Evolutionary conservation across 139 green algal species (phyloP).

Genomic region (Desmodesmus armatus): DNA sequence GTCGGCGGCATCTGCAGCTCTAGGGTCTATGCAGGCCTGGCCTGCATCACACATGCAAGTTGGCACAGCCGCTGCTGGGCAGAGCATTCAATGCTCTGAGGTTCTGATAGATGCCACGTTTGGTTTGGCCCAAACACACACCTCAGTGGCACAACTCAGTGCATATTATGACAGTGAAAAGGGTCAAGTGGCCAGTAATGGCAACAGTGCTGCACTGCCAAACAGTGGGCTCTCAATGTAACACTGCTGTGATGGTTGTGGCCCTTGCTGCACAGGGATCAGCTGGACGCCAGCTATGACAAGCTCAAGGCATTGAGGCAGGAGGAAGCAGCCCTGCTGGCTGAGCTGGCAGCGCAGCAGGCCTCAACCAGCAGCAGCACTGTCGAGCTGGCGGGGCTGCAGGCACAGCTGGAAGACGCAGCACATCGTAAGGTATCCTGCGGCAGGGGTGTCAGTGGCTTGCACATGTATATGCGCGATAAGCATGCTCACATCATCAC

Average conservation of each 20-base stretch:
- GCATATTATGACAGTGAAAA: neutral
- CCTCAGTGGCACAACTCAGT: constrained; percentile 60
- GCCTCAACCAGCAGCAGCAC: constrained; percentile 42
- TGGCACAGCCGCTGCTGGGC: neutral
- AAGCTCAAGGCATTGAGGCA: neutral
- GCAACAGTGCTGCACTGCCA: neutral
- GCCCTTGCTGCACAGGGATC: constrained; percentile 41
- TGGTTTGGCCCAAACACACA: neutral
- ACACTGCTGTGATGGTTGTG: constrained; percentile 31
- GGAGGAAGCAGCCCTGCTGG: constrained; percentile 16
- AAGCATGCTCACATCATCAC: neutral
- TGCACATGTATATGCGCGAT: neutral
- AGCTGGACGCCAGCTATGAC: constrained; percentile 34
- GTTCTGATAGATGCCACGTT: neutral
- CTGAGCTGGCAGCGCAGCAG: constrained; percentile 40
- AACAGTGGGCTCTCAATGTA: neutral
- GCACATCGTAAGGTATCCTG: constrained; percentile 39
- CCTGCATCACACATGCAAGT: neutral
- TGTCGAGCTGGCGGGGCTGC: constrained; percentile 56
- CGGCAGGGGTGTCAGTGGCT: neutral
- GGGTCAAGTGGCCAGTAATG: neutral
- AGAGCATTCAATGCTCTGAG: neutral
- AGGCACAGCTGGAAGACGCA: constrained; percentile 57
- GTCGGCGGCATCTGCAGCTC: neutral
- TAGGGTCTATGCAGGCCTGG: neutral